Conservation (phyloP, 2,329 filamentous ascomycete species). For the Plectosphaerella cucumerina region DNA sequence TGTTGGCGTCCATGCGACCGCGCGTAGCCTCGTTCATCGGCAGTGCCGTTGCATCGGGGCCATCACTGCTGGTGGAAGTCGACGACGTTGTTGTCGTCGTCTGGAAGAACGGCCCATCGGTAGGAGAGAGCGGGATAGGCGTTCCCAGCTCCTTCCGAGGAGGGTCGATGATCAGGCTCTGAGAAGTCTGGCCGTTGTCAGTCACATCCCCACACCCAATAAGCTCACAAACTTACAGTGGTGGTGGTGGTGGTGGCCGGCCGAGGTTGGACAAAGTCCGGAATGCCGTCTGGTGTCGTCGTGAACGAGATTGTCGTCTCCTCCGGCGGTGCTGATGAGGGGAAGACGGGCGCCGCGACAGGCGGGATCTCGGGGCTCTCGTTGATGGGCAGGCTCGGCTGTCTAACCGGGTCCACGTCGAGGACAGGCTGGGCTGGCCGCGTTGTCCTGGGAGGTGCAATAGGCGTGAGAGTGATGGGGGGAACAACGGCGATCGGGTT, state of each 20-base stretch:
- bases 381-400: neutral
- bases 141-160: neutral
- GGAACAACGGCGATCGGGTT: neutral
- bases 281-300: neutral
- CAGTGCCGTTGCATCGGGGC: slow-evolving; percentile 1
- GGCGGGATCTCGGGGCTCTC: neutral
- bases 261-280: neutral
- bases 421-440: neutral
- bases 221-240: neutral
- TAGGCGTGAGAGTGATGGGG: slow-evolving; percentile 1
- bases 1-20: slow-evolving; percentile 17
- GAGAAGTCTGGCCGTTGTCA: too few relatives aligned
- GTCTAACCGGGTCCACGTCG: neutral
- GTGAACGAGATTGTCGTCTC: neutral
- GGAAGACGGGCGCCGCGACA: neutral
- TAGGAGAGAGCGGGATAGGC: neutral
- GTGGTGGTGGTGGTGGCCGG: neutral
- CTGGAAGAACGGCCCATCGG: neutral
- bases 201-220: too few relatives aligned
- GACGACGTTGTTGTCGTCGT: neutral
- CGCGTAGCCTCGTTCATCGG: slow-evolving; percentile 6
- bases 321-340: neutral
- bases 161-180: neutral
- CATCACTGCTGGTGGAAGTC: neutral
- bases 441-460: neutral